Evolutionary conservation across 257 asterid genomes (phyloP).

Genomic region (Leonotis leonurus): DNA sequence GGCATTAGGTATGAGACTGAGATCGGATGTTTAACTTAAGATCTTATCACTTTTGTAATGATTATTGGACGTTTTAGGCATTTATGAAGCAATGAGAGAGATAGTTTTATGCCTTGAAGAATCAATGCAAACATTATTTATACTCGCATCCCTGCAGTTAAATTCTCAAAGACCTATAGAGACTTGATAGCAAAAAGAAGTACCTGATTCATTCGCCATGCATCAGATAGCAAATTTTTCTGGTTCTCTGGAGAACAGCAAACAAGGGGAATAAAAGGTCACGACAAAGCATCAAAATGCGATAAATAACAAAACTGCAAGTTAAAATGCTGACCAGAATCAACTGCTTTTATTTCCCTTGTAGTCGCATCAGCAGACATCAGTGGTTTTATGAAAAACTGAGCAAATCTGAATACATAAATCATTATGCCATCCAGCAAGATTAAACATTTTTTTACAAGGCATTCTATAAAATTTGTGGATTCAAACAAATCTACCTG

Average conservation of each 20-base stretch:
- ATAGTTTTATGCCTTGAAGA: neutral
- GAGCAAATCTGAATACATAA: conserved; percentile 61
- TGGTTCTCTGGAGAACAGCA: conserved; percentile 59
- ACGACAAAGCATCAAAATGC: conserved; percentile 19
- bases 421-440: conserved; percentile 4
- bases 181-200: conserved; percentile 3
- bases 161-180: neutral
- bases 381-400: conserved; percentile 87
- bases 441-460: neutral
- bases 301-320: conserved; percentile 3
- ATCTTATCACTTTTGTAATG: neutral
- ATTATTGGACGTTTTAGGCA: neutral
- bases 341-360: conserved; percentile 93
- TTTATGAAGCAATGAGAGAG: neutral
- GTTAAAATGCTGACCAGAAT: conserved; percentile 63
- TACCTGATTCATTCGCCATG: conserved; percentile 98
- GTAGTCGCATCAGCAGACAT: conserved; percentile 97
- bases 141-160: neutral
- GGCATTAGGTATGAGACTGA: neutral
- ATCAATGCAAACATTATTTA: neutral
- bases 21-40: no score
- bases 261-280: conserved; percentile 15
- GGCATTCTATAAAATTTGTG: neutral
- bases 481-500: conserved; percentile 41
- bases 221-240: conserved; percentile 84